phyloP scores from a whole-genome alignment of 2,329 filamentous ascomycete species.

The Phialophora macrospora region DNA sequence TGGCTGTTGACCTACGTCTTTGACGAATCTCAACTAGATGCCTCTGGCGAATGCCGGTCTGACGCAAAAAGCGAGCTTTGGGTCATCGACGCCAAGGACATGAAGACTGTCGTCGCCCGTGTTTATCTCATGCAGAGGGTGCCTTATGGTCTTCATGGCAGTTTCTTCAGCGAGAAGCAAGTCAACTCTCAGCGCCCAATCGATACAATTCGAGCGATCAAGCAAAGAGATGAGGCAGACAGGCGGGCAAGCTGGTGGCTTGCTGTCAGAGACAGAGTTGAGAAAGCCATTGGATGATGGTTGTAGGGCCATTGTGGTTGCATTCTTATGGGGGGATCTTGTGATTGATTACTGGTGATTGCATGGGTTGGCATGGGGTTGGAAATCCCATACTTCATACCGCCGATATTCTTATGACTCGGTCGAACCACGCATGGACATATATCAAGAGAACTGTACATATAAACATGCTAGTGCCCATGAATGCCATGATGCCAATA shows the following conservation, averaged over 20 bases:
- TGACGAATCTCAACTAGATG: conserved; percentile 68
- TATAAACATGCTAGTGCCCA: background rate
- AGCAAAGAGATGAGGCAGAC: conserved; percentile 15
- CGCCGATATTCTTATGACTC: background rate
- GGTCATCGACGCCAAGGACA: conserved; percentile 68
- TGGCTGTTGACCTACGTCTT: conserved; percentile 73
- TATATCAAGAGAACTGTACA: background rate
- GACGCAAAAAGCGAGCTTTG: conserved; percentile 66
- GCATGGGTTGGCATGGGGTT: background rate
- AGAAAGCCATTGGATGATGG: conserved; percentile 19
- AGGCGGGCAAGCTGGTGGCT: conserved; percentile 16
- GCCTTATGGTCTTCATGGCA: conserved; percentile 70
- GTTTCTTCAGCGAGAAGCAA: conserved; percentile 63
- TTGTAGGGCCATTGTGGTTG: background rate
- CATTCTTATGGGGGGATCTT: no score
- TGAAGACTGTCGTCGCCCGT: conserved; percentile 64
- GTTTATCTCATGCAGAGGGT: conserved; percentile 68
- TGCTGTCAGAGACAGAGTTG: conserved; percentile 14
- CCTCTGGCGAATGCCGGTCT: conserved; percentile 52
- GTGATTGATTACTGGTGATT: background rate
- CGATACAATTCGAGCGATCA: conserved; percentile 40
- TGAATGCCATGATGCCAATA: background rate
- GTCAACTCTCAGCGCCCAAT: conserved; percentile 56
- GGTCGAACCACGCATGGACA: background rate
- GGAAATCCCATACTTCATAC: background rate